Base-by-base conservation (phyloP, 768 basidiomycete genomes). In the Lentinula lateritia region DNA sequence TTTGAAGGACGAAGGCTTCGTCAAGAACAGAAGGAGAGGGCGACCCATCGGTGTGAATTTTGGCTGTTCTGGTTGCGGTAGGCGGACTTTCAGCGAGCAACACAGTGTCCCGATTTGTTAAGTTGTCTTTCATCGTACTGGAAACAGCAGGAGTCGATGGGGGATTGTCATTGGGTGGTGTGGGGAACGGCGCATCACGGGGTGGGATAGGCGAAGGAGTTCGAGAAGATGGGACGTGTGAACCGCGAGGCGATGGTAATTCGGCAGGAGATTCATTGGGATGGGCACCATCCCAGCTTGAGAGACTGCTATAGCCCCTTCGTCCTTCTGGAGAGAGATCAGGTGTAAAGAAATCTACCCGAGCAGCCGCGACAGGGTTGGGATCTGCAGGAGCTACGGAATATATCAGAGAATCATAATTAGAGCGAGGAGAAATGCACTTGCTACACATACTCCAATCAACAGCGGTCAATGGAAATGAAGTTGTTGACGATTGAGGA, bases 191-290 rank as follows among this genome's bases (percentile, higher is more conserved):
- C 12, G 16, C 23, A 32, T 35, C 15, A 28, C 13, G 10, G 12
- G 46, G 20, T 18, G 58, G 58, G 16, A 48, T 39, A 23, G 50
- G 39, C 6, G 35, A 60, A 10, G 59, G 39, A 52, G 18, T 50
- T 5, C 50, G 59, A 34, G 59, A 60, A 42, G 59, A 52, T 20
- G 59, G 50, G 23, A 58, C 57, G 20, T 58, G 57, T 34, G 57
- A 48, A 7, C 42, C 41, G 43, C 35, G 28, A 4, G 28, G 28
- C 28, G 28, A 28, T 28, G 28, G 28, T 28, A 7, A 5, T 16
- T 36, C n/a, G 55, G 41, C 13, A 38, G 32, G 6, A 57, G 7
- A 8, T 39, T 39, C 46, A 7, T 18, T 10, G 15, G 42, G 42
- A 0, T 43, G 42, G 13, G 20, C 3, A 20, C n/a, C 13, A 34